Evolutionary conservation across 352 stramenopile species (phyloP), one percentile per base, ranked within the genome.

Genomic region (Globisporangium yorkense): DNA sequence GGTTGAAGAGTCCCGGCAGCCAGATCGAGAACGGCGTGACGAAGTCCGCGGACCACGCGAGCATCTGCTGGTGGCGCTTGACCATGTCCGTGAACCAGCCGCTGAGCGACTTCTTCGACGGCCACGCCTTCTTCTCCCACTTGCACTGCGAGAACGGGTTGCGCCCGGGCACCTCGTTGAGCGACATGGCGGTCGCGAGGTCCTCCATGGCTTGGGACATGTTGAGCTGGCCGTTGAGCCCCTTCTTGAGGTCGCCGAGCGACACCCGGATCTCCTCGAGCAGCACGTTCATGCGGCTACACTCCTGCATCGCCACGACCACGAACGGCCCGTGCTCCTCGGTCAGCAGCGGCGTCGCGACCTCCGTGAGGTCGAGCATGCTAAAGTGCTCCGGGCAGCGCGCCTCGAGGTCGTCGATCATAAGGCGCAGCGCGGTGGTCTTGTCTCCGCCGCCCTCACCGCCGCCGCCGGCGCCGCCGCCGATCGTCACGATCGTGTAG

Each of bases 101-200:
- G 31, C 79, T 84, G 29, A 98, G 73, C 40, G 86, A 94, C 63
- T 98, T 98, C 52, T 96, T 97, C 5, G 86, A 97, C 35, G 90
- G 88, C 94, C 94, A 98, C n/a, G 94, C 91, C 46, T 96, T 93
- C 67, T 97, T 97, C 66, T 98, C 92, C 94, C 94, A 98, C 21
- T 87, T 96, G 61, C 94, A 98, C 63, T 97, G 91, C 48, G 88
- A 97, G 66, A 98, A 99, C 27, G 94, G 89, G 52, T 98, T 98
- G 8, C 94, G 80, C 37, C 89, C 93, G 50, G 94, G 96, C 69
- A 98, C 92, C 71, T 98, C 80, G 70, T 98, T 98, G 20, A 98
- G 73, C 10, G 70, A 67, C 62, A 98, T 95, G 9, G 93, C 92
- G 37, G 75, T 96, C 24, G 85, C 86, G 33, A 98, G 76, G 63